phyloP scores from a whole-genome alignment of 306 rosid species.

The Trifolium repens region DNA sequence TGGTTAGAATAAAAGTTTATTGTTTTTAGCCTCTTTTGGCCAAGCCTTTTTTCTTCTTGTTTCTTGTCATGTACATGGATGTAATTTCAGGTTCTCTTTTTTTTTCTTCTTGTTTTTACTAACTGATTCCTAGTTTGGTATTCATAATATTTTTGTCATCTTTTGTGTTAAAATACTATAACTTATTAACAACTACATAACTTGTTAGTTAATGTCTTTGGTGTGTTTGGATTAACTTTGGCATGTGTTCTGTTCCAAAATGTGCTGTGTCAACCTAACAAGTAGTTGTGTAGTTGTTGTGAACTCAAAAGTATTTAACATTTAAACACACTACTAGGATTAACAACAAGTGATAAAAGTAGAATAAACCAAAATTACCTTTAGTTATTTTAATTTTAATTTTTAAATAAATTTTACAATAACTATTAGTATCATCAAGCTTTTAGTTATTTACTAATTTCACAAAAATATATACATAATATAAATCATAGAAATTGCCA shows the following conservation, averaged over 20 bases:
- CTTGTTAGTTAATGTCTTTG: neutral
- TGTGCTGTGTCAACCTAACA: neutral
- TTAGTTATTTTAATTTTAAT: too few relatives aligned
- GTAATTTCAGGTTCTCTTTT: conserved; percentile 41
- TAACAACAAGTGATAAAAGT: neutral
- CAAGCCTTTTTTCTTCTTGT: conserved; percentile 10
- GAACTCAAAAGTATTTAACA: neutral
- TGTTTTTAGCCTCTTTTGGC: conserved; percentile 39
- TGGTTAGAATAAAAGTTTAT: conserved; percentile 51
- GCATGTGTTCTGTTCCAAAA: conserved; percentile 6
- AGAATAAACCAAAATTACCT: neutral
- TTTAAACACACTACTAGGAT: neutral
- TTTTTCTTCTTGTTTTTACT: conserved; percentile 9
- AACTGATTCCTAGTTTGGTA: conserved; percentile 31
- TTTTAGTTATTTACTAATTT: too few relatives aligned
- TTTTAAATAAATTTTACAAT: too few relatives aligned
- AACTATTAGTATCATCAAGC: too few relatives aligned
- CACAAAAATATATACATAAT: too few relatives aligned
- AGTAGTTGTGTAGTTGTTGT: neutral
- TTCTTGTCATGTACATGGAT: conserved; percentile 58
- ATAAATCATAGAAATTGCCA: too few relatives aligned
- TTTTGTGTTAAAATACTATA: neutral
- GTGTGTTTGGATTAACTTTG: conserved; percentile 8
- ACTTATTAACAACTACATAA: conserved; percentile 15
- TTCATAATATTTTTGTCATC: conserved; percentile 25